Conservation (phyloP, 1,284 basidiomycete genomes). For the Fomitopsis betulina region DNA sequence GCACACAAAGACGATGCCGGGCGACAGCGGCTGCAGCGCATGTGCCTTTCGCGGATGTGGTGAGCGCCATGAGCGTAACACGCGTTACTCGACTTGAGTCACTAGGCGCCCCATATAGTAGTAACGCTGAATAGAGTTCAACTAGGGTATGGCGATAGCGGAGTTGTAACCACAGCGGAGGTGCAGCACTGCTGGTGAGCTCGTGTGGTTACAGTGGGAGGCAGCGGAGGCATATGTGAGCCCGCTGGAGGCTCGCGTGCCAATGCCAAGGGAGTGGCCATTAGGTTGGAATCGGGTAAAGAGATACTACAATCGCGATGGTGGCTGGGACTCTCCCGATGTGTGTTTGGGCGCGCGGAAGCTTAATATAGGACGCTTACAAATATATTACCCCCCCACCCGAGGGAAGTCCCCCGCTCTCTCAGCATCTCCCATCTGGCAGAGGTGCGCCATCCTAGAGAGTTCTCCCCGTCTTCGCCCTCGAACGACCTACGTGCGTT, state of each 20-base stretch:
- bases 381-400: background rate
- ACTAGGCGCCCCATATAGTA: background rate
- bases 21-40: background rate
- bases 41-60: background rate
- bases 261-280: too few species aligned
- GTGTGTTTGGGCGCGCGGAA: background rate
- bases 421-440: background rate
- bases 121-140: background rate
- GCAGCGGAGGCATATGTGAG: constrained; percentile 1
- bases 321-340: background rate
- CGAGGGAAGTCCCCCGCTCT: background rate
- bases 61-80: background rate
- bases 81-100: background rate
- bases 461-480: background rate
- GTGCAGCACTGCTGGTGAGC: background rate
- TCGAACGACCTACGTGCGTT: background rate
- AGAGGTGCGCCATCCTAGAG: background rate
- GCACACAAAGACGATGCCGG: background rate
- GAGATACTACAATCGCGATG: background rate
- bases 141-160: background rate
- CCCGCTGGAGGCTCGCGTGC: background rate
- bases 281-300: background rate
- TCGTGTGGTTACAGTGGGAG: background rate
- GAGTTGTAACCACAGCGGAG: background rate
- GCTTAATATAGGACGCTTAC: background rate